These are phyloP conservation scores for Zygoascus meyerae DNA, from an alignment of 1,139 yeast genomes.

Conservation along the genomic window DNA sequence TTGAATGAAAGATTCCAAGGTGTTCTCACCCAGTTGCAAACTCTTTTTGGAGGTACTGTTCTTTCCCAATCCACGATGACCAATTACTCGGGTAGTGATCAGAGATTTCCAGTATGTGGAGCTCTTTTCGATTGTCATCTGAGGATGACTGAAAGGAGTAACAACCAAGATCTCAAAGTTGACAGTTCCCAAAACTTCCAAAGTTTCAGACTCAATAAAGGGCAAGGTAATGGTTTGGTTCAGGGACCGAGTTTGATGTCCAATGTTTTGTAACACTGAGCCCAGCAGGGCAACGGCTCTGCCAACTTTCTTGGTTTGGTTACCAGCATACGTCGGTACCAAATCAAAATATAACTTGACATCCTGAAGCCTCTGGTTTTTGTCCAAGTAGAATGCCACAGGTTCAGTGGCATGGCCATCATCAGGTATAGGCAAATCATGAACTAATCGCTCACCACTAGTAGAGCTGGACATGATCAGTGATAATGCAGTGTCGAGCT, in stretches of 20 bases:
- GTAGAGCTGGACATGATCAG: constrained; percentile 52
- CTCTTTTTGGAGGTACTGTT: constrained; percentile 66
- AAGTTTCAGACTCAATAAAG: constrained; percentile 60
- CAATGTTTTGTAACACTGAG: constrained; percentile 62
- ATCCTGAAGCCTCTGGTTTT: constrained; percentile 42
- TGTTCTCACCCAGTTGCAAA: constrained; percentile 90
- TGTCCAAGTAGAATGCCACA: constrained; percentile 50
- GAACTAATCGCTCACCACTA: constrained; percentile 57
- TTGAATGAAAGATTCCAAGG: constrained; percentile 90
- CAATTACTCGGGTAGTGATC: constrained; percentile 86
- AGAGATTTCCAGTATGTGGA: constrained; percentile 91
- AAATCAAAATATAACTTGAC: constrained; percentile 73
- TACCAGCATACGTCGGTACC: constrained; percentile 80
- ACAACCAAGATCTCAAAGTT: constrained; percentile 71
- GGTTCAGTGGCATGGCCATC: constrained; percentile 79
- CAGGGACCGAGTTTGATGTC: constrained; percentile 61
- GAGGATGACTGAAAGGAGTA: constrained; percentile 67
- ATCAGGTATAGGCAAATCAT: constrained; percentile 83
- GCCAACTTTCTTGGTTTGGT: constrained; percentile 55
- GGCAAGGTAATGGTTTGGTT: constrained; percentile 70
- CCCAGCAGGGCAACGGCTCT: constrained; percentile 77
- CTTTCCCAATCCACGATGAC: constrained; percentile 94
- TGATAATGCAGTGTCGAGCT: constrained; percentile 82
- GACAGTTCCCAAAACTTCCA: constrained; percentile 72
- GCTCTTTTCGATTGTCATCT: constrained; percentile 61